Base-by-base conservation (phyloP, 2,329 filamentous ascomycete species). In the Pezicula radicicola region DNA sequence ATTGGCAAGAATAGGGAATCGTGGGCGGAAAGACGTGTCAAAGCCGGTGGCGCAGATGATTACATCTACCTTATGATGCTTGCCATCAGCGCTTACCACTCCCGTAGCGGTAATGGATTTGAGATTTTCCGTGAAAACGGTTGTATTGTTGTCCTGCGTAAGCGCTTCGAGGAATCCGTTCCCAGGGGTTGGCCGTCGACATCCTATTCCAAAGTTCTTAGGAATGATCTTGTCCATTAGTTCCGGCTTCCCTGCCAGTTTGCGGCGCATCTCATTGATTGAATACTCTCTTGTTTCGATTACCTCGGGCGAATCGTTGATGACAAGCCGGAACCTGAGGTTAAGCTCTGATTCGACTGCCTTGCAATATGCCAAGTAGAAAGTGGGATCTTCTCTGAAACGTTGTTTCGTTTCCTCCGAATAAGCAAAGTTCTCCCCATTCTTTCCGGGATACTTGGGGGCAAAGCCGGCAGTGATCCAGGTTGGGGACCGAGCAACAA, bases 341-440 rank as follows among this genome's bases (percentile, higher is more conserved):
- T 74, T 75, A 18, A 71, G 68, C 47, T 77, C 75, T 45, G 63
- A 63, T 58, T 78, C 75, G n/a, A 78, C 69, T 1, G 66, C 66
- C 57, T 74, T 73, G 19, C 74, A 66, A 42, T 78, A 78, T 33
- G 62, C 65, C 4, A 67, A 68, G 60, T 78, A 78, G 18, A 74
- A 70, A 1, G 63, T 69, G 0, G 72, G 70, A 16, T 48, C 46
- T n/a, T 39, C 46, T 12, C 16, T n/a, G 15, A 39, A 48, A 6
- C 21, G 21, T 27, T 39, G 10, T 35, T 40, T 48, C 33, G 21
- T 39, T 18, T 48, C 36, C 51, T 79, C 74, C 4, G 64, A 62
- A 55, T 72, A 69, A 65, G 39, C 40, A 37, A 79, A 79, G 42
- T 64, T 72, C 40, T 70, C 68, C 25, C 54, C 76, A 75, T 8